Conservation (phyloP, 345 rosid genomes). For the Acer saccharum region DNA sequence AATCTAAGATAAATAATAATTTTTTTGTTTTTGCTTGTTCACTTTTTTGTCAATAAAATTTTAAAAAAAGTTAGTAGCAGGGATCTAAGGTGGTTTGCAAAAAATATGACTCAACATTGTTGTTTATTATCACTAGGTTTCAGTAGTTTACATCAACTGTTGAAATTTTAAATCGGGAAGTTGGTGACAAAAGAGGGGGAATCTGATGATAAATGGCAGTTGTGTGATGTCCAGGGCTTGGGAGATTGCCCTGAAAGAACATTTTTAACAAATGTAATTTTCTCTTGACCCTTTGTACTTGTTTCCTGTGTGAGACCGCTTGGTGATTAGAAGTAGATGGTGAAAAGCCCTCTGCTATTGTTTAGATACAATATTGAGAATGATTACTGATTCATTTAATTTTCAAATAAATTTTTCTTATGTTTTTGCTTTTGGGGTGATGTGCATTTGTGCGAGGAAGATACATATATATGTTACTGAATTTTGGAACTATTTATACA, state of each 20-base stretch:
- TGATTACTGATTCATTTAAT: neutral
- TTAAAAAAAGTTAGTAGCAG: too few species aligned
- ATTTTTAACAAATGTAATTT: neutral
- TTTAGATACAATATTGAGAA: slow-evolving; percentile 5
- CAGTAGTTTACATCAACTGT: neutral
- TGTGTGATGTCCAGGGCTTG: neutral
- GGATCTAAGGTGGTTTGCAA: too few species aligned
- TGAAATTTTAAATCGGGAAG: neutral
- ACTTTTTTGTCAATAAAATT: too few species aligned
- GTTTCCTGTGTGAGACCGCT: neutral
- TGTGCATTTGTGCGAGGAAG: neutral
- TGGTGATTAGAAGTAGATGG: neutral
- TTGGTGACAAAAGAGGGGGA: neutral
- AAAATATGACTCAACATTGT: neutral
- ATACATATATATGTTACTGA: slow-evolving; percentile 15
- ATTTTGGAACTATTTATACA: neutral
- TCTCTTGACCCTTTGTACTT: neutral
- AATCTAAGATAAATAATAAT: neutral
- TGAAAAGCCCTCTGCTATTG: neutral
- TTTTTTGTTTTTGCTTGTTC: neutral
- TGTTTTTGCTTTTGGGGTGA: neutral
- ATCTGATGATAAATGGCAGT: neutral
- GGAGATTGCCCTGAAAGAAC: neutral
- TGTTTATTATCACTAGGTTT: neutral
- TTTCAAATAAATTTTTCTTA: neutral